Evolutionary conservation across 1,284 basidiomycete species (phyloP), one percentile per base, ranked within the genome.

Genomic region (Rugiboletus extremiorientalis): DNA sequence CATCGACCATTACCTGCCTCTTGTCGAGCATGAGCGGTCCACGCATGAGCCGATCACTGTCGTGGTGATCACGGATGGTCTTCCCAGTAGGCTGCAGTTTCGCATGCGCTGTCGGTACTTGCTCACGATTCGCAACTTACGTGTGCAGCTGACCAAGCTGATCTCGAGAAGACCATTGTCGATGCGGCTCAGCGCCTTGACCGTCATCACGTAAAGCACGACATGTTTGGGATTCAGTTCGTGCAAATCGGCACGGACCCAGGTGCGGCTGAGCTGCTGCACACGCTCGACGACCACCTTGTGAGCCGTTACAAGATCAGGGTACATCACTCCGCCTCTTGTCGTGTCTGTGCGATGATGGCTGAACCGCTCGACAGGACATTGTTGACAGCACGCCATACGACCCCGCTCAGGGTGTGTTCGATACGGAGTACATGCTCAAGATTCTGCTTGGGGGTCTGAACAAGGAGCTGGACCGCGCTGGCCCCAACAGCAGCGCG

Each of bases 221-320:
- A 67, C 59, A 77, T 65, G 64, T 72, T 84, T 28, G 78, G 81
- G 31, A 74, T 84, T 34, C 79, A 80, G 37, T 83, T 84, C 58
- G 76, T 82, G 42, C 82, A 85, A 58, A 77, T 84, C 41, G 81
- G 82, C 1, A 71, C 75, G 14, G 79, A 82, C 56, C 62, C 66
- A 0, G 72, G 68, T 30, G 83, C 81, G 2, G 70, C 79, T 0
- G 73, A 73, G n/a, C 70, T 76, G n/a, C 65, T 83, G 46, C 70
- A 67, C 50, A 73, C 70, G 42, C 64, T 84, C 8, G 83, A 84
- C 48, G 74, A 80, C 54, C 72, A 76, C n/a, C 72, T 82, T 27
- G 68, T 70, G 37, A 58, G 42, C 6, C 61, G 57, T 4, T 71
- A 78, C 61, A 68, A 70, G 50, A 73, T 77, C 50, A 70, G 78